These are phyloP conservation scores for Spinellus fusiger DNA, from an alignment of 192 early-diverging fungal species.

Conservation along the genomic window DNA sequence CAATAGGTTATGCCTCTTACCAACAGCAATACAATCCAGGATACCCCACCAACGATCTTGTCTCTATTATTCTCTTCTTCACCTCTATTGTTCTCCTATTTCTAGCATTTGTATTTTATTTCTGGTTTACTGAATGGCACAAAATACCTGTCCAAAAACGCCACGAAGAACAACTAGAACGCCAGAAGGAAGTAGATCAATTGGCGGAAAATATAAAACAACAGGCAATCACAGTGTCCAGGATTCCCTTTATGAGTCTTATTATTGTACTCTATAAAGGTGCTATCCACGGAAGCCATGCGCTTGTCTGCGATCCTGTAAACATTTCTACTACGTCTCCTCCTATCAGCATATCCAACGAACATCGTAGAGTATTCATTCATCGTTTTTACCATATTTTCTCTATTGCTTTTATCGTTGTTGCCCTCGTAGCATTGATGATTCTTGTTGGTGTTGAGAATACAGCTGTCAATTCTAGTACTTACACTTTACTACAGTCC, in stretches of 20 bases:
- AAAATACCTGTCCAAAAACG: constrained; percentile 25
- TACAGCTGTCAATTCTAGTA: not conserved
- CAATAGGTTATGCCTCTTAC: constrained; percentile 26
- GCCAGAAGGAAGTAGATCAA: constrained; percentile 29
- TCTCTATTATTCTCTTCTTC: constrained; percentile 32
- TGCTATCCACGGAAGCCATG: not conserved
- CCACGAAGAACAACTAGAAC: constrained; percentile 22
- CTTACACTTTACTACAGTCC: constrained; percentile 16
- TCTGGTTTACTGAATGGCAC: constrained; percentile 36
- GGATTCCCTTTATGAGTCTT: constrained; percentile 24
- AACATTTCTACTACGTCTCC: not conserved
- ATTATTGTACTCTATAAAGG: constrained; percentile 18
- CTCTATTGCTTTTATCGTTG: constrained; percentile 25
- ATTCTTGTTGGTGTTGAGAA: constrained; percentile 25
- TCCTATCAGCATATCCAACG: constrained; percentile 13
- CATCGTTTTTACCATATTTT: constrained; percentile 28
- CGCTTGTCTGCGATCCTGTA: not conserved
- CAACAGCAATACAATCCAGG: constrained; percentile 29
- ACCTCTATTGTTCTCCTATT: constrained; percentile 26
- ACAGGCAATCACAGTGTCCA: constrained; percentile 23
- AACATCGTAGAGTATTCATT: constrained; percentile 21
- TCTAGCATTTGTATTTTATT: constrained; percentile 31
- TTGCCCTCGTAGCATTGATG: constrained; percentile 15
- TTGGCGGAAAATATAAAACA: constrained; percentile 28
- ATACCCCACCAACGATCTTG: constrained; percentile 21